Conservation (phyloP, 176 grass and related monocot genomes). For the Bromus sterilis region DNA sequence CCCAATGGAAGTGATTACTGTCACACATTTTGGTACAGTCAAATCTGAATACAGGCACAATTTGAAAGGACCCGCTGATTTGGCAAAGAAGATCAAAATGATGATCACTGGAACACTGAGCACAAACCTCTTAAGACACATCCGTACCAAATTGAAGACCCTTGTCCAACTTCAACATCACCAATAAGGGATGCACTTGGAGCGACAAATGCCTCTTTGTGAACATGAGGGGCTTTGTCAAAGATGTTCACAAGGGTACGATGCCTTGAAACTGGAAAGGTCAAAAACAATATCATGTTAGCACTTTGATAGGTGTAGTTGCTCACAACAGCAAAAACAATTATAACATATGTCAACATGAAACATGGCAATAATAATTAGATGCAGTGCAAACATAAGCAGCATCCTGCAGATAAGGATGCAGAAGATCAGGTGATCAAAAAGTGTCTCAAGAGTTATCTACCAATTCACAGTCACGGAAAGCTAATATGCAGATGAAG, state of each 20-base stretch:
- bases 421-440: not conserved
- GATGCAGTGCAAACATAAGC: not conserved
- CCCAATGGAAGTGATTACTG: not conserved
- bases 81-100: constrained; percentile 3
- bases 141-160: constrained; percentile 98
- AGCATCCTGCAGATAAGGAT: not conserved
- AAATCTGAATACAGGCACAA: not conserved
- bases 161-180: constrained; percentile 75
- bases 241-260: constrained; percentile 85
- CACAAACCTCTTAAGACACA: constrained; percentile 81
- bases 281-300: constrained; percentile 20
- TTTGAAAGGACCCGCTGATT: not conserved
- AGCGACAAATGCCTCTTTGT: constrained; percentile 91
- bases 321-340: not conserved
- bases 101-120: not conserved
- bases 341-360: not conserved
- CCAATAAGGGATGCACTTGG: constrained; percentile 95
- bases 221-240: constrained; percentile 71
- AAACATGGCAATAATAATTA: not conserved
- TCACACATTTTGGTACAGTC: not conserved
- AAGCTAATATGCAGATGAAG: not conserved
- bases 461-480: not conserved
- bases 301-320: not conserved
- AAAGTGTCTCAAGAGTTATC: not conserved
- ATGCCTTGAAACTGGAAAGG: constrained; percentile 77